Evolutionary conservation across 139 green algal genomes (phyloP), one percentile per base, ranked within the genome.

Genomic region (Chlamydomonas schloesseri): DNA sequence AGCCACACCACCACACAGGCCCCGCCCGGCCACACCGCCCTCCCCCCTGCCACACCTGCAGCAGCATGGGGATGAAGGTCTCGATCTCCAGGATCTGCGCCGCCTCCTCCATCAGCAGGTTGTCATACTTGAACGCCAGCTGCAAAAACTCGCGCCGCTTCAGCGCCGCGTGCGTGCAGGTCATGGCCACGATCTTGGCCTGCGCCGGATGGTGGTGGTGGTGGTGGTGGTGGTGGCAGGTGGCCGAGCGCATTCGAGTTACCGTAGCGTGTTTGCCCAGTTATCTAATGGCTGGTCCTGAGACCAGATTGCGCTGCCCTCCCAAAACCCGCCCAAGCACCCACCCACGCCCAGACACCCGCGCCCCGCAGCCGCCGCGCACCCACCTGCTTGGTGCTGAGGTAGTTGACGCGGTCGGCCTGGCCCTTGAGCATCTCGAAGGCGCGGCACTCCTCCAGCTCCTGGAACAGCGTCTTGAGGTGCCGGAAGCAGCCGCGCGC

Each of bases 121-220:
- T 99, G 94, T 99, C 98, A 80, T 98, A 99, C 89, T 97, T 95
- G 88, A 99, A 97, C 11, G 94, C 96, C 76, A 99, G 88, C 34
- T 96, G 88, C 47, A 99, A 80, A 90, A 99, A 99, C 88, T 99
- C 98, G 62, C 91, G 82, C 2, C 97, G 92, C 93, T 99, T 99
- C 26, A 99, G 91, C 3, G 98, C 98, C 6, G 98, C 98, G 84
- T 99, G 97, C 36, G 98, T 99, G 92, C 97, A 99, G 10, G 98
- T 99, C 98, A 99, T 99, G n/a, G 98, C 98, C 89, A 99, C 96
- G 62, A 99, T 95, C 92, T 99, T 99, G 78, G 97, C 97, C 90
- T 99, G 97, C 10, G 23, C 20, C 33, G 17, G 29, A 47, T 26
- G 9, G 73, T 70, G 73, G n/a, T n/a, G n/a, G n/a, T n/a, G n/a